Percentiles rank a stretch among this genome's conserved stretches.
Evolutionary conservation across 768 basidiomycete species (phyloP).

Genomic region (Auricularia auricula-judae): DNA sequence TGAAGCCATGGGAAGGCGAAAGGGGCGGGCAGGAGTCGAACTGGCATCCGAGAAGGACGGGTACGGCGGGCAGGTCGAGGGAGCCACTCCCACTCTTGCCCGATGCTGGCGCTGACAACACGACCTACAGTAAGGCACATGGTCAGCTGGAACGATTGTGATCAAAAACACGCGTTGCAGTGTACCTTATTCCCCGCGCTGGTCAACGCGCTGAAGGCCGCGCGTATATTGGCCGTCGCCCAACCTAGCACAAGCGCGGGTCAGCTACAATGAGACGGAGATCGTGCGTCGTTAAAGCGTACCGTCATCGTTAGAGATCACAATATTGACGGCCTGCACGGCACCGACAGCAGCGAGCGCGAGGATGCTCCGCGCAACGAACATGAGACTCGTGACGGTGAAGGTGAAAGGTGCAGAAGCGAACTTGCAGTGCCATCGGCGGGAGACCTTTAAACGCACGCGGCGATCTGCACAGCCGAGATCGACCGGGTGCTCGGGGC

Average conservation of each 20-base stretch:
- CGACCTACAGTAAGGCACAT: slow-evolving; percentile 11
- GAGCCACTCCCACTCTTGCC: slow-evolving; percentile 38
- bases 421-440: no score
- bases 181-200: slow-evolving; percentile 16
- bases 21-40: slow-evolving; percentile 31
- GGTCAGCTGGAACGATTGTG: background rate
- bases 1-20: slow-evolving; percentile 31
- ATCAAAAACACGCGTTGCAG: background rate
- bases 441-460: no score
- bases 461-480: no score
- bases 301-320: slow-evolving; percentile 21
- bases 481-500: no score
- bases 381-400: no score
- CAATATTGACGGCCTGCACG: slow-evolving; percentile 9
- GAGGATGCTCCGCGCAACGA: no score
- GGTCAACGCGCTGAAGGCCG: slow-evolving; percentile 16
- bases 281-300: background rate
- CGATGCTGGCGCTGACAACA: slow-evolving; percentile 35
- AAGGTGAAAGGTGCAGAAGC: no score
- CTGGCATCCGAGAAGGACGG: slow-evolving; percentile 23
- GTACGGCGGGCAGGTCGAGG: slow-evolving; percentile 18
- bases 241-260: slow-evolving; percentile 10
- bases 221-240: slow-evolving; percentile 22
- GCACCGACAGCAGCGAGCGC: background rate
- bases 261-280: background rate